Conservation (phyloP, 1,139 yeast species). For the Yamadazyma kanchanaburiensis region DNA sequence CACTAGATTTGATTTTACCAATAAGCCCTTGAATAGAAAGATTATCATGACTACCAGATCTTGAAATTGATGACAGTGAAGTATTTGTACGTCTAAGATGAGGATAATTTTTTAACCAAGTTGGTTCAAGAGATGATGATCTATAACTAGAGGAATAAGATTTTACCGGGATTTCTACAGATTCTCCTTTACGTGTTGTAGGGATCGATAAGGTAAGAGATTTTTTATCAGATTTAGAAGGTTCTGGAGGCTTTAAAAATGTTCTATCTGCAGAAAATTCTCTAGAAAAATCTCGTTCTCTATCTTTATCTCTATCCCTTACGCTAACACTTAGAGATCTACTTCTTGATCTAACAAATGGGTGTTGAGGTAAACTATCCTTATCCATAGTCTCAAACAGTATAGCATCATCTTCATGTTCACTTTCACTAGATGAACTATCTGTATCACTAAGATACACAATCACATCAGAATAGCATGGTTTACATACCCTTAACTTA, state of each 20-base stretch:
- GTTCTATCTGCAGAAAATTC: conserved; percentile 10
- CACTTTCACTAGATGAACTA: conserved; percentile 21
- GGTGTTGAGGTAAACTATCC: conserved; percentile 25
- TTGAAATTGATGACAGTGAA: conserved; percentile 9
- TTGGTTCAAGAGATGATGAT: conserved; percentile 2
- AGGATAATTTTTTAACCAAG: conserved; percentile 26
- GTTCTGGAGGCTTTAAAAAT: conserved; percentile 13
- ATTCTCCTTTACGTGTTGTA: conserved; percentile 74
- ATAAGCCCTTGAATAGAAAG: conserved; percentile 11
- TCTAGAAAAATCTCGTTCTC: too few species aligned
- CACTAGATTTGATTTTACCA: conserved; percentile 10
- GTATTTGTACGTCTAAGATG: conserved; percentile 12
- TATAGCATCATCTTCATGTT: conserved; percentile 17
- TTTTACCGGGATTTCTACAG: conserved; percentile 62
- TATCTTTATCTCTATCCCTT: neutral
- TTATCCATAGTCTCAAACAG: conserved; percentile 15
- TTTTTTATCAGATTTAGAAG: conserved; percentile 11
- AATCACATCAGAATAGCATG: conserved; percentile 70
- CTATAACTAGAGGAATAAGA: conserved; percentile 8
- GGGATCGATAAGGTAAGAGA: conserved; percentile 81
- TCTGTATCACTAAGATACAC: conserved; percentile 66
- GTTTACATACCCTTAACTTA: conserved; percentile 73
- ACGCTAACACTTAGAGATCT: conserved; percentile 35
- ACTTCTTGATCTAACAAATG: conserved; percentile 28
- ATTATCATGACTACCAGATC: conserved; percentile 15